Percentiles rank a stretch among this genome's conserved stretches.
Evolutionary conservation across 2,329 filamentous ascomycete species (phyloP).

Genomic region (Alternaria sp.): DNA sequence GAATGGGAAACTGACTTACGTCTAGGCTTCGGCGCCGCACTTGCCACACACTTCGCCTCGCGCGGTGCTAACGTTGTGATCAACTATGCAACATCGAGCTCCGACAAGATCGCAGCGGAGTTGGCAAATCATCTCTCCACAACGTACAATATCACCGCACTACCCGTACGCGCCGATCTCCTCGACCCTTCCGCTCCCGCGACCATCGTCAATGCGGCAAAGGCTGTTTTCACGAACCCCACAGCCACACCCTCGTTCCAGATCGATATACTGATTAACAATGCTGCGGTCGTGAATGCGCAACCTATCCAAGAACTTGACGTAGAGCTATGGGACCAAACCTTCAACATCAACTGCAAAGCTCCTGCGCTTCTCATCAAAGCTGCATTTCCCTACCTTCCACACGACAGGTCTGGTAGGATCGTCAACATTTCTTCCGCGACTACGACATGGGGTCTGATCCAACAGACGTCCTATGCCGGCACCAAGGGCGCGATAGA

Average conservation of each 20-base stretch:
- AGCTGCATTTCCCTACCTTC: slow-evolving; percentile 13
- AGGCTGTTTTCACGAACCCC: slow-evolving; percentile 8
- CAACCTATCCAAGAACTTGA: slow-evolving; percentile 17
- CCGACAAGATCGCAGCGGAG: slow-evolving; percentile 10
- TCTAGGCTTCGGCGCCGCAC: slow-evolving; percentile 16
- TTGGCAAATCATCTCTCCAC: slow-evolving; percentile 15
- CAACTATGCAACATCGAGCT: slow-evolving; percentile 14
- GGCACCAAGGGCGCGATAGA: slow-evolving; percentile 16
- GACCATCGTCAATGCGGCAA: slow-evolving; percentile 13
- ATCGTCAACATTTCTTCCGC: slow-evolving; percentile 19
- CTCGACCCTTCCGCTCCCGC: slow-evolving; percentile 15
- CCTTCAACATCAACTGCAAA: slow-evolving; percentile 17
- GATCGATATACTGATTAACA: slow-evolving; percentile 18
- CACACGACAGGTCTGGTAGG: slow-evolving; percentile 11
- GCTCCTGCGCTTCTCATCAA: slow-evolving; percentile 16
- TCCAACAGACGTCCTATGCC: slow-evolving; percentile 17
- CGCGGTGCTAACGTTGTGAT: slow-evolving; percentile 15
- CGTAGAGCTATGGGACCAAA: slow-evolving; percentile 15
- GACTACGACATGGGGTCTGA: slow-evolving; percentile 16
- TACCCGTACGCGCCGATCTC: slow-evolving; percentile 14
- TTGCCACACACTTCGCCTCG: slow-evolving; percentile 14
- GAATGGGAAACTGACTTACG: slow-evolving; percentile 1
- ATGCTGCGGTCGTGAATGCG: slow-evolving; percentile 13
- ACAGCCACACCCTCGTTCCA: slow-evolving; percentile 10
- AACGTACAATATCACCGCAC: slow-evolving; percentile 14